Percentiles rank a stretch among this genome's conserved stretches.
Conservation (phyloP, 169 alveolate species). For the Plasmodium berghei region DNA sequence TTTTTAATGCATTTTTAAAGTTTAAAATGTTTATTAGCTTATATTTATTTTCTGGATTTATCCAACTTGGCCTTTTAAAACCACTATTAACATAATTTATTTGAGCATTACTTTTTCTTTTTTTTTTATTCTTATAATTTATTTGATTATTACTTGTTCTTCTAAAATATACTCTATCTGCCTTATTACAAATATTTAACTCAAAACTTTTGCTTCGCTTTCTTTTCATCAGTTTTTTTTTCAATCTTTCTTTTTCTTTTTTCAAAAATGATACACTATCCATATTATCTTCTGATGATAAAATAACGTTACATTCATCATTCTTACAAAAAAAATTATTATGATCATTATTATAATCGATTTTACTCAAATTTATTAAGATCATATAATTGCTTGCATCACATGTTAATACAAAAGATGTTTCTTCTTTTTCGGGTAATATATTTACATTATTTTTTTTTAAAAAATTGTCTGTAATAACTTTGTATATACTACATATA, state of each 20-base stretch:
- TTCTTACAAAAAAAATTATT: conserved; percentile 52
- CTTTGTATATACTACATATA: conserved; percentile 64
- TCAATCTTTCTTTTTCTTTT: neutral
- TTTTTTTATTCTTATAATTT: conserved; percentile 6
- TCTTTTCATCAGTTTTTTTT: neutral
- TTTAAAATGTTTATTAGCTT: conserved; percentile 19
- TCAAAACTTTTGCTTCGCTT: neutral
- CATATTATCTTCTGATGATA: conserved; percentile 31
- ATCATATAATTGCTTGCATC: conserved; percentile 48
- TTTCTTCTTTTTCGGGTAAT: neutral
- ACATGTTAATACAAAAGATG: conserved; percentile 35
- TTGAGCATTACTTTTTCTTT: neutral
- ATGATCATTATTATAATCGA: conserved; percentile 11
- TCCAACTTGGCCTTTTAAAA: conserved; percentile 8
- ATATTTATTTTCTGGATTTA: conserved; percentile 12
- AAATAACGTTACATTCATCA: conserved; percentile 48
- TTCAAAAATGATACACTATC: neutral
- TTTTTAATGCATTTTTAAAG: conserved; percentile 22
- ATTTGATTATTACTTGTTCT: neutral
- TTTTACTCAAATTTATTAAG: conserved; percentile 28
- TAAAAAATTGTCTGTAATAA: conserved; percentile 27
- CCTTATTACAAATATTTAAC: neutral
- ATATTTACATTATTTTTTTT: neutral
- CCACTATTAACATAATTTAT: conserved; percentile 20
- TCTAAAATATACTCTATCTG: neutral